Conservation (phyloP, 2,329 filamentous ascomycete genomes). For the Periconia macrospinosa region DNA sequence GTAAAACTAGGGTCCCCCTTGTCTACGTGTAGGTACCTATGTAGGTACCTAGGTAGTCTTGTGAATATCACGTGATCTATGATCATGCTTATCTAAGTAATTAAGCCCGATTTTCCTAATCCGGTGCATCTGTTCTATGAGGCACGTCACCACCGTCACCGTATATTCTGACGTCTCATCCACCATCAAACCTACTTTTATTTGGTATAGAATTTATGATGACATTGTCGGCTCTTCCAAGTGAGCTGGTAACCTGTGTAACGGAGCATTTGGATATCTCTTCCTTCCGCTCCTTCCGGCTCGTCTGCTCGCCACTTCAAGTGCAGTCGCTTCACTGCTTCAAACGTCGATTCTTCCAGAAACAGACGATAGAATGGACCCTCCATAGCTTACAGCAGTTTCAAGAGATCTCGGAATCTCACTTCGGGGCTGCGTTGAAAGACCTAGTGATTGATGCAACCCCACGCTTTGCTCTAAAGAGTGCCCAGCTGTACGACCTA, state of each 20-base stretch:
- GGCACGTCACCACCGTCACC: no score
- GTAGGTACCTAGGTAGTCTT: no score
- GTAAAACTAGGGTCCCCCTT: no score
- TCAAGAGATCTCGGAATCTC: conserved; percentile 15
- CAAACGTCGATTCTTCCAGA: conserved; percentile 24
- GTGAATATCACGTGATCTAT: no score
- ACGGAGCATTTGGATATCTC: conserved; percentile 18
- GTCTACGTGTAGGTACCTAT: no score
- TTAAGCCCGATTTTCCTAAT: no score
- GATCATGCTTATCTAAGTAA: no score
- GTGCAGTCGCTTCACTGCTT: conserved; percentile 21
- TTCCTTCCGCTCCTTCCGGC: conserved; percentile 21
- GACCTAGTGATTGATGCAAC: conserved; percentile 31
- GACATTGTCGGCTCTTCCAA: conserved; percentile 20
- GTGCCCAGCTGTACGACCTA: conserved; percentile 17
- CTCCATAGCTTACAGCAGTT: conserved; percentile 15
- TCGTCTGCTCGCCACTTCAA: conserved; percentile 16
- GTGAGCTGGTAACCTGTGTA: conserved; percentile 26
- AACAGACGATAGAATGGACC: conserved; percentile 20
- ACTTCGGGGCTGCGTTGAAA: conserved; percentile 17
- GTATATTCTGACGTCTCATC: no score
- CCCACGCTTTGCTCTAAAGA: conserved; percentile 20
- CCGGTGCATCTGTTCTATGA: no score
- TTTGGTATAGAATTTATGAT: background rate
- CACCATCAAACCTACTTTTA: no score